Evolutionary conservation across 108 stramenopile genomes (phyloP), one percentile per base, ranked within the genome.

Genomic region (Parmales sp.): DNA sequence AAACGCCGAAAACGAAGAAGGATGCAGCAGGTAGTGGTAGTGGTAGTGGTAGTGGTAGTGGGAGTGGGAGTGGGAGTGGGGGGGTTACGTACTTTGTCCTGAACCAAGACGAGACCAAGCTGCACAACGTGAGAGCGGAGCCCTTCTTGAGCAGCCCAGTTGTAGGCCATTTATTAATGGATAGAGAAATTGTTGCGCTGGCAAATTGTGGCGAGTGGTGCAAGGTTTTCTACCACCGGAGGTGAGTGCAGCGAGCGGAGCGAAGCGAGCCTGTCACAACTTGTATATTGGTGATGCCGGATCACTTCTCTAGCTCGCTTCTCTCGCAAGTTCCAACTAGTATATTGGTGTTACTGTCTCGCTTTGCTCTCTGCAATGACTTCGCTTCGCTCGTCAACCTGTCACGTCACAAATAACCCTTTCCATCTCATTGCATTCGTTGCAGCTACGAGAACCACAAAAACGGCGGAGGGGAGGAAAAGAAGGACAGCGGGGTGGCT

Each of bases 131-230:
- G 8, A 6, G 72, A 7, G 20, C 39, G 1, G 74, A 75, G 63
- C 74, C 74, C 4, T 48, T 73, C 68, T 45, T 36, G 38, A 44
- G 38, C 1, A 39, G 51, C 22, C 20, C 68, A 13, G 72, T 75
- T 16, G 66, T 75, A 36, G 74, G 74, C 16, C 72, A 75, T 37
- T 37, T 75, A 11, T 20, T 72, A 5, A 63, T 54, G 0, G 72
- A 71, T 16, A 49, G 48, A 29, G 5, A 70, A 64, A 63, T 76
- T 0, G 39, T 20, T 39, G 69, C 39, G 0, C 29, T 76, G 19
- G 75, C 75, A n/a, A 69, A 73, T 20, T 69, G 68, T n/a, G 72
- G 75, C 0, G 73, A 76, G 29, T 76, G 75, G 75, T 31, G 65
- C 23, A 76, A 76, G 72, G 72, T 73, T 0, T 36, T 19, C 11